Evolutionary conservation across 768 basidiomycete species (phyloP), one percentile per base, ranked within the genome.

Genomic region (Psilocybe cyanescens): DNA sequence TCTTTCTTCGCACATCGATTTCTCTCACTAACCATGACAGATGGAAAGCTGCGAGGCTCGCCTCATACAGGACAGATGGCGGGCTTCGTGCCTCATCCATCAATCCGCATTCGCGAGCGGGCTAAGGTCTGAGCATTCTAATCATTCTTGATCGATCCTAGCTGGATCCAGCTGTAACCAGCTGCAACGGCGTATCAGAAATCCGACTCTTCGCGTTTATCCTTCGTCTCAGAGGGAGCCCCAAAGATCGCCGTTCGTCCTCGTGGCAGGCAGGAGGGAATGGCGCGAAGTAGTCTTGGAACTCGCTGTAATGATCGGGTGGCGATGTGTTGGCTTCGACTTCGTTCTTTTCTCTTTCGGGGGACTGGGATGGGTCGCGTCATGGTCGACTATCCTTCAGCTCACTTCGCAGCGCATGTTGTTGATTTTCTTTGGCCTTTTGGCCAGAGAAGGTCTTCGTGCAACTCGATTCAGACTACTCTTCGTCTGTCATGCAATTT

Each of bases 51-150:
- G 84, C 86, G 81, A 86, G 75, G 86, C 87, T 89, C 86, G 85
- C 76, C 65, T 76, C 86, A 69, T 66, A 85, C 83, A 79, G 79
- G 80, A 78, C 46, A 48, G 45, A n/a, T 30, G 8, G n/a, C 8
- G 41, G 24, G 59, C 60, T 70, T 67, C 60, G 59, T 37, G 19
- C 52, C 28, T 41, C 6, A n/a, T 68, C 24, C 28, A 62, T 68
- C 66, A 59, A 24, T 63, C 58, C 65, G 51, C 54, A 65, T 63
- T 88, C 74, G 81, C 86, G 86, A 89, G 87, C 88, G 87, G 89
- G 88, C 83, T 80, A 90, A 90, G 87, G 88, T 90, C 88, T 88
- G 89, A 90, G 87, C 74, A 83, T 86, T 85, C 69, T 61, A 84
- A 76, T 84, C 85, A 83, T 81, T 82, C 81, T 80, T 59, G 83